Evolutionary conservation across 129 eudicot genomes (phyloP), one percentile per base, ranked within the genome.

Genomic region (Arctium minus): DNA sequence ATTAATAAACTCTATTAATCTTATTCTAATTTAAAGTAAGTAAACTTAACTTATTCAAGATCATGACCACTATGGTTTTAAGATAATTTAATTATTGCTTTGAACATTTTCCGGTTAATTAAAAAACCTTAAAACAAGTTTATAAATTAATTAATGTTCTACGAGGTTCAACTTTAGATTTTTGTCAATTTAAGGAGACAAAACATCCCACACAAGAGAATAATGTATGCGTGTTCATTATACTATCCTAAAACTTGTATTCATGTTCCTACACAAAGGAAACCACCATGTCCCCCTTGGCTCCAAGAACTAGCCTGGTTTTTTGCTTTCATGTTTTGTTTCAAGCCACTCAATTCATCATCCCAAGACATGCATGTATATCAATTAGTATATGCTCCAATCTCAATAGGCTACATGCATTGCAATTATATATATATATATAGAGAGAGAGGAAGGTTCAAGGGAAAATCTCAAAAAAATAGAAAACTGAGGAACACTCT

Each of bases 251-350:
- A 5, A 80, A 79, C 46, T 18, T 75, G 87, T 85, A 82, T 88
- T 82, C 79, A 39, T 78, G 85, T 85, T 88, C 88, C 86, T 65
- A 68, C 73, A 79, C 88, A 79, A 65, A 72, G 88, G 88, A 80
- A 86, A 85, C 88, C 85, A 37, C 88, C 68, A 68, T 88, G 91
- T 88, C 86, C 88, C 88, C 91, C 40, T 72, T 33, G 77, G 83
- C 84, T 83, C 86, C 78, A 76, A 81, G 78, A 84, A 69, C 86
- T 36, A 81, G 69, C 69, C 70, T 64, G 33, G 65, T 53, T 53
- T 67, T 81, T 73, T 60, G 65, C 31, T 73, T 50, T 74, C 33
- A 70, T 56, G 44, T 73, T 17, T 3, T 22, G 27, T 15, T 53
- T 53, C 65, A 53, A 42, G 11, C 50, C 12, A 42, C 11, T 42